These are phyloP conservation scores for Reticulascus tulasneorum DNA, from an alignment of 2,329 filamentous ascomycete species.

Conservation along the genomic window DNA sequence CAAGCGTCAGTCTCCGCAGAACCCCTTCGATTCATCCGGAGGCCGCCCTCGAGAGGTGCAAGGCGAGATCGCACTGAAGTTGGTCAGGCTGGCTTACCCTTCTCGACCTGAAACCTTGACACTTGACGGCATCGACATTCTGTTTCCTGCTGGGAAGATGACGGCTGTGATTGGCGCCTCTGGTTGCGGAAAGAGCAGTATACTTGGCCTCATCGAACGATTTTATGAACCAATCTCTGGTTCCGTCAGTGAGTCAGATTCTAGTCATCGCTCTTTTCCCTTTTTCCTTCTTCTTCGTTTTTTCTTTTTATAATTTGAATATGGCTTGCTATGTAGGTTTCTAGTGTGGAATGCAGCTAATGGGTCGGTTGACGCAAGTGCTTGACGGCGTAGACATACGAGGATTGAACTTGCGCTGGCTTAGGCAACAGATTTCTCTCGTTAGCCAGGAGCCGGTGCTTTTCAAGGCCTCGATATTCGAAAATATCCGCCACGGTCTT, in stretches of 20 bases:
- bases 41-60: too few relatives aligned
- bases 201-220: slow-evolving; percentile 62
- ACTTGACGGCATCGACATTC: slow-evolving; percentile 56
- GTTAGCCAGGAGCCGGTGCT: slow-evolving; percentile 11
- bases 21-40: too few relatives aligned
- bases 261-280: too few relatives aligned
- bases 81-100: too few relatives aligned
- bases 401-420: slow-evolving; percentile 5
- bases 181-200: slow-evolving; percentile 65
- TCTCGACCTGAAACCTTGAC: slow-evolving; percentile 62
- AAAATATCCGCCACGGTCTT: slow-evolving; percentile 50
- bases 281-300: too few relatives aligned
- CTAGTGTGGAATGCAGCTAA: too few relatives aligned
- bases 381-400: slow-evolving; percentile 3
- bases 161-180: slow-evolving; percentile 66
- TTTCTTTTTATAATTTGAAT: too few relatives aligned
- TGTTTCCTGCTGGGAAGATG: slow-evolving; percentile 60
- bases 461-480: slow-evolving; percentile 43
- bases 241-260: too few relatives aligned
- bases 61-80: too few relatives aligned
- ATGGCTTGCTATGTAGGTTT: too few relatives aligned
- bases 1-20: too few relatives aligned
- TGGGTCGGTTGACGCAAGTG: too few relatives aligned
- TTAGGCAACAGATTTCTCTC: slow-evolving; percentile 4
- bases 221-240: slow-evolving; percentile 25